Conservation (phyloP, 345 rosid genomes). For the Boechera stricta region DNA sequence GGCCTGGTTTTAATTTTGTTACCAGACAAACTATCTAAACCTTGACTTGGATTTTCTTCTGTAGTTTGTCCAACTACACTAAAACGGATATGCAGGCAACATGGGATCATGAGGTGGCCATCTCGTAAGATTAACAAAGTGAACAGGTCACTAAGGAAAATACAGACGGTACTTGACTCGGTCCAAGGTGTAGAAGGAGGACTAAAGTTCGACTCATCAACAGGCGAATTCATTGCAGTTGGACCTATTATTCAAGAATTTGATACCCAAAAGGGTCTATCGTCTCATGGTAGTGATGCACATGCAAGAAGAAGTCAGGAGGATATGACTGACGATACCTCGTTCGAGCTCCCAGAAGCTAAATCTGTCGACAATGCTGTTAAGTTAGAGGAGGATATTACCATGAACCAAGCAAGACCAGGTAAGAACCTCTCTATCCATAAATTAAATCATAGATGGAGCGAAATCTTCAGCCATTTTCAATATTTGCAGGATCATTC, state of each 20-base stretch:
- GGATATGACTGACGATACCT: constrained; percentile 32
- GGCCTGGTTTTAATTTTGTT: neutral
- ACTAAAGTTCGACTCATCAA: constrained; percentile 71
- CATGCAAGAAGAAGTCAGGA: constrained; percentile 23
- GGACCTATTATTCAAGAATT: constrained; percentile 53
- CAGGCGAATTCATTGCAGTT: constrained; percentile 69
- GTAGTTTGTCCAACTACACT: constrained; percentile 96
- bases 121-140: constrained; percentile 97
- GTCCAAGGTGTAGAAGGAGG: constrained; percentile 93
- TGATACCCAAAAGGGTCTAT: constrained; percentile 48
- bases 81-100: constrained; percentile 97
- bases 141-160: constrained; percentile 79
- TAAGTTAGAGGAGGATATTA: constrained; percentile 64
- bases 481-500: constrained; percentile 44
- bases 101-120: constrained; percentile 97
- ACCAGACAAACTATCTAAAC: constrained; percentile 15
- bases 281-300: constrained; percentile 47
- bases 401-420: constrained; percentile 34
- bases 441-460: constrained; percentile 9
- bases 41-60: constrained; percentile 34
- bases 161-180: constrained; percentile 86
- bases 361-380: constrained; percentile 51
- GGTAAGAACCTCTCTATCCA: constrained; percentile 31
- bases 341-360: constrained; percentile 25
- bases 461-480: neutral